A percentile compares a stretch with the other conserved stretches of the same genome.
Conservation (phyloP, 176 grass and related monocot species). For the Zoysia pacifica region DNA sequence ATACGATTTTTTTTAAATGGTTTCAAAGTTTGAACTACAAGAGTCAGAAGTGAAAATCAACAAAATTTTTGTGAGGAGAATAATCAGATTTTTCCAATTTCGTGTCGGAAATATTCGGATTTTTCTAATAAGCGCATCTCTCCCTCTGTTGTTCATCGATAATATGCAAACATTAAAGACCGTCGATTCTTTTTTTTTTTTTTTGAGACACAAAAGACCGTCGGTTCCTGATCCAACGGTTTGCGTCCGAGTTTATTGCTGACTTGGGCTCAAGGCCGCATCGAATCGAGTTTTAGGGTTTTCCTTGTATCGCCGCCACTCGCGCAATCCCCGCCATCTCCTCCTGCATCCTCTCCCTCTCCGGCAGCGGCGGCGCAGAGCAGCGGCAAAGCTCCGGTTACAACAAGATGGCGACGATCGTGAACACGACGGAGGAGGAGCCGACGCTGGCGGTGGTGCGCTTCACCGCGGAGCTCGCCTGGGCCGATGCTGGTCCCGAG, state of each 20-base stretch:
- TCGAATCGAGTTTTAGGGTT: slow-evolving; percentile 38
- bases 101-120: no score
- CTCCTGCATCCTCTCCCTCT: slow-evolving; percentile 8
- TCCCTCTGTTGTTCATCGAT: background rate
- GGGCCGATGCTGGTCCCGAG: slow-evolving; percentile 85
- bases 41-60: no score
- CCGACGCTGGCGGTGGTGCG: slow-evolving; percentile 80
- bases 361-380: slow-evolving; percentile 23
- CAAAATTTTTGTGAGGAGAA: no score
- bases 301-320: slow-evolving; percentile 18
- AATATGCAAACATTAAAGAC: background rate
- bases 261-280: background rate
- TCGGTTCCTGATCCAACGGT: background rate
- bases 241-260: background rate
- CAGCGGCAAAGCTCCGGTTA: background rate
- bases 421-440: slow-evolving; percentile 88
- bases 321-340: background rate
- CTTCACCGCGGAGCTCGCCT: slow-evolving; percentile 75
- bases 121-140: no score
- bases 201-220: background rate
- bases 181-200: background rate
- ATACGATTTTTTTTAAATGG: no score
- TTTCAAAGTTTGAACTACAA: no score
- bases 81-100: no score
- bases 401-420: slow-evolving; percentile 67